These are phyloP conservation scores for Cladosporium austrohemisphaericum DNA, from an alignment of 2,329 filamentous ascomycete species.

Conservation along the genomic window DNA sequence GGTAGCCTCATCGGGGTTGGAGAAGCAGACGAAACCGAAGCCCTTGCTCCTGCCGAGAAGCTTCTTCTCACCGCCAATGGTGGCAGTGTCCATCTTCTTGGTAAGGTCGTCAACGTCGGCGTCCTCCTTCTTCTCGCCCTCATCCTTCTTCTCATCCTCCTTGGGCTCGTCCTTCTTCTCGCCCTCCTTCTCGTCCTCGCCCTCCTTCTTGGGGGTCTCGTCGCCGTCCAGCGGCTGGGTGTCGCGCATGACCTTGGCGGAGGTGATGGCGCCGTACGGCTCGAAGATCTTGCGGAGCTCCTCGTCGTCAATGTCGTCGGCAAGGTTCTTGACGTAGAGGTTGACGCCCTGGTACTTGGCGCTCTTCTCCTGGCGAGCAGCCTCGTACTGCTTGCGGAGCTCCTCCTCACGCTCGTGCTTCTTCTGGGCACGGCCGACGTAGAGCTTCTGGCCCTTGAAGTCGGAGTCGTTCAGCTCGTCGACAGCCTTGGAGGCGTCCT, in stretches of 20 bases:
- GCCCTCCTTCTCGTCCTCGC: constrained; percentile 49
- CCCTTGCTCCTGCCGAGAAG: constrained; percentile 96
- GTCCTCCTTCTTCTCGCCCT: constrained; percentile 59
- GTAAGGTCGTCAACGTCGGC: constrained; percentile 46
- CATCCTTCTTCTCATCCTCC: constrained; percentile 53
- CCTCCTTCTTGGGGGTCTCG: constrained; percentile 36
- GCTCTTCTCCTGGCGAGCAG: constrained; percentile 94
- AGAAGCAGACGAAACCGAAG: constrained; percentile 99
- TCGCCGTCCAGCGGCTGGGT: constrained; percentile 51
- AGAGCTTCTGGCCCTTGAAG: constrained; percentile 90
- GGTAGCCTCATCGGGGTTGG: constrained; percentile 97
- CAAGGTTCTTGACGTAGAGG: constrained; percentile 98
- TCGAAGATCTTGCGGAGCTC: constrained; percentile 93
- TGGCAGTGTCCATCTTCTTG: constrained; percentile 51
- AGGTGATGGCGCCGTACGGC: constrained; percentile 91
- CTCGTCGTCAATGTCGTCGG: constrained; percentile 95
- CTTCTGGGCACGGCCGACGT: constrained; percentile 98
- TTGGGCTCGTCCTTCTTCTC: constrained; percentile 51
- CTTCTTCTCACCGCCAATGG: constrained; percentile 59
- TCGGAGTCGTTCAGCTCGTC: constrained; percentile 89
- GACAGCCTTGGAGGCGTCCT: constrained; percentile 78
- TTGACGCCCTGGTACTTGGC: constrained; percentile 99
- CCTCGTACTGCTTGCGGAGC: constrained; percentile 97
- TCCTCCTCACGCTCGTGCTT: constrained; percentile 99
- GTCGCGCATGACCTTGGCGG: constrained; percentile 98